Percentiles rank a stretch among this genome's conserved stretches.
Conservation (phyloP, 768 basidiomycete species). For the Mycena galopus region DNA sequence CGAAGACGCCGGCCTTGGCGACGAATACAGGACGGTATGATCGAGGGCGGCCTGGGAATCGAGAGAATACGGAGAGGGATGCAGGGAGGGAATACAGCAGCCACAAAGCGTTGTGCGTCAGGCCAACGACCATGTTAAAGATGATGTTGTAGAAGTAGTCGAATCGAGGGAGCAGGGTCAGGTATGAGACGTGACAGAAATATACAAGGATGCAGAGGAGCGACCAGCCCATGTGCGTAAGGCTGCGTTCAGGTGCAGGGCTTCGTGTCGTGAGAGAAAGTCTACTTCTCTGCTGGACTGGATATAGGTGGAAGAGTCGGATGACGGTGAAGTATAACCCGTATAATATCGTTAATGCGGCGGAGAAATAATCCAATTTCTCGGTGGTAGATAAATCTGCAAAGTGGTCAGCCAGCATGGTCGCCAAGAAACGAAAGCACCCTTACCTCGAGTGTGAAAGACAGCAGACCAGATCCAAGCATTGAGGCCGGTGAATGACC, state of each 20-base stretch:
- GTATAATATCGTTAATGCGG: conserved; percentile 85
- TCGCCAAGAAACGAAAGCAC: conserved; percentile 12
- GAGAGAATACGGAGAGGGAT: conserved; percentile 59
- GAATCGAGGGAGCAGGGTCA: conserved; percentile 81
- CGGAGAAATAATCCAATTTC: conserved; percentile 95
- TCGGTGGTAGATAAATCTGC: conserved; percentile 88
- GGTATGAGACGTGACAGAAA: conserved; percentile 82
- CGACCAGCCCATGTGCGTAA: conserved; percentile 57
- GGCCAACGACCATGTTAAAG: conserved; percentile 83
- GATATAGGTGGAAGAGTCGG: conserved; percentile 83
- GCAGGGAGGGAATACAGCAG: conserved; percentile 73
- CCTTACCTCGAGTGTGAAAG: conserved; percentile 92
- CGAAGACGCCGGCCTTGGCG: conserved; percentile 69
- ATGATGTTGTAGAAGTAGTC: conserved; percentile 95
- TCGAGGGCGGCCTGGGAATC: conserved; percentile 68
- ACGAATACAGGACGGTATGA: conserved; percentile 71
- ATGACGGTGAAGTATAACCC: conserved; percentile 84
- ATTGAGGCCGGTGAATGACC: conserved; percentile 82
- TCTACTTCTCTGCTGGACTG: conserved; percentile 47
- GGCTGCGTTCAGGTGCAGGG: conserved; percentile 34
- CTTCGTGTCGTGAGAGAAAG: conserved; percentile 41
- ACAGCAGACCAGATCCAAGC: conserved; percentile 94
- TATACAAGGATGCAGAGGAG: conserved; percentile 67
- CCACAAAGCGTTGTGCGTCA: conserved; percentile 89
- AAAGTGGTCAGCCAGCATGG: conserved; percentile 1